A percentile compares a stretch with the other conserved stretches of the same genome.
Conservation (phyloP, 2,329 filamentous ascomycete genomes). For the Trichoderma asperellum region DNA sequence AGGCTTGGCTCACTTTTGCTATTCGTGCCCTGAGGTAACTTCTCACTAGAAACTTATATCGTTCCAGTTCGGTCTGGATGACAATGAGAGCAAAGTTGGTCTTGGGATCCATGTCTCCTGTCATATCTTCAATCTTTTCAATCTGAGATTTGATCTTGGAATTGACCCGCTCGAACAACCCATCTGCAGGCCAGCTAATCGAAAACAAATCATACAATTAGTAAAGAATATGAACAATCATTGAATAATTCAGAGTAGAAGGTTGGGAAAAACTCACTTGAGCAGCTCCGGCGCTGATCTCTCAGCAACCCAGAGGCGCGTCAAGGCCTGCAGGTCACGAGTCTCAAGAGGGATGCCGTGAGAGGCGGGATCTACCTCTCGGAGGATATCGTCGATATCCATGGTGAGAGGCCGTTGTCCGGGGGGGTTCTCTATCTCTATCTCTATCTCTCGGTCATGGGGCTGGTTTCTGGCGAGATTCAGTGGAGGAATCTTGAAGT, state of each 20-base stretch:
- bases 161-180: constrained; percentile 81
- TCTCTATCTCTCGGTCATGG: background rate
- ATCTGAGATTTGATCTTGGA: constrained; percentile 71
- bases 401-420: constrained; percentile 46
- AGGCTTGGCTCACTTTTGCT: constrained; percentile 67
- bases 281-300: constrained; percentile 88
- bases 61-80: constrained; percentile 92
- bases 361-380: constrained; percentile 67
- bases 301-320: constrained; percentile 91
- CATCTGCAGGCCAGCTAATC: constrained; percentile 65
- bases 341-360: constrained; percentile 61
- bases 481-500: background rate
- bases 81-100: constrained; percentile 93
- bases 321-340: constrained; percentile 84
- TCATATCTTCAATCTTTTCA: constrained; percentile 74
- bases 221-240: background rate
- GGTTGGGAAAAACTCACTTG: constrained; percentile 56
- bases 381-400: constrained; percentile 81
- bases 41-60: constrained; percentile 88
- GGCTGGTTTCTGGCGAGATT: background rate
- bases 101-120: constrained; percentile 83
- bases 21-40: constrained; percentile 83
- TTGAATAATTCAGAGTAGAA: background rate
- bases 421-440: background rate
- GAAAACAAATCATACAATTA: background rate